A percentile compares a stretch with the other conserved stretches of the same genome.
phyloP scores from a whole-genome alignment of 495 filamentous ascomycete species.

The Schizothecium vesticola region DNA sequence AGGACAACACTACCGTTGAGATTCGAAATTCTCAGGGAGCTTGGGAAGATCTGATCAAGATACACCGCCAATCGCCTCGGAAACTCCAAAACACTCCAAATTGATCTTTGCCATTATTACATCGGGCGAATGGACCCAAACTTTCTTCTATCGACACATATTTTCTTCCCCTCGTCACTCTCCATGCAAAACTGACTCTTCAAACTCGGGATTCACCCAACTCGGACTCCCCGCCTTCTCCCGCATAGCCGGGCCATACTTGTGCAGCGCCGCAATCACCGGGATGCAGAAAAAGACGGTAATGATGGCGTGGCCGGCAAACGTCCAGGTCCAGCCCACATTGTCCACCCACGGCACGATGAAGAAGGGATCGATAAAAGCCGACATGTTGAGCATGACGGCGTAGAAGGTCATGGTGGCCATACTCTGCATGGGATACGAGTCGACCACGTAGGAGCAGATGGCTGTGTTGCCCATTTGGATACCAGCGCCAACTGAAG shows the following conservation, averaged over 20 bases:
- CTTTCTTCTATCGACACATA: not conserved
- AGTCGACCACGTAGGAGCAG: conserved; percentile 54
- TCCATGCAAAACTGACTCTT: conserved; percentile 5
- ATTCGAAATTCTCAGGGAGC: not conserved
- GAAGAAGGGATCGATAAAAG: conserved; percentile 48
- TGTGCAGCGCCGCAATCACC: conserved; percentile 40
- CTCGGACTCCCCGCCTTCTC: conserved; percentile 9
- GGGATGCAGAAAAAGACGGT: conserved; percentile 39
- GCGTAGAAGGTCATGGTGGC: conserved; percentile 57
- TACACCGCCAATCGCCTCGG: not conserved
- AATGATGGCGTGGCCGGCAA: conserved; percentile 51
- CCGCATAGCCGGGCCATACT: conserved; percentile 33
- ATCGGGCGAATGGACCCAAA: not conserved
- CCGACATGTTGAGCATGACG: conserved; percentile 53
- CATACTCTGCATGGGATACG: conserved; percentile 54
- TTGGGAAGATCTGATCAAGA: not conserved
- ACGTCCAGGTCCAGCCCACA: conserved; percentile 53
- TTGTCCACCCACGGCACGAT: conserved; percentile 50
- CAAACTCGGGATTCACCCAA: conserved; percentile 21
- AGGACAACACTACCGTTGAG: no score
- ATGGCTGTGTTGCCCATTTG: conserved; percentile 57
- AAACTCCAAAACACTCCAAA: not conserved
- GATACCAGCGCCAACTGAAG: conserved; percentile 51
- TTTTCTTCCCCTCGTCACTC: not conserved
- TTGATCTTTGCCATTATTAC: no score